Evolutionary conservation across 2,329 filamentous ascomycete genomes (phyloP).

Genomic region (Cercospora sp.): DNA sequence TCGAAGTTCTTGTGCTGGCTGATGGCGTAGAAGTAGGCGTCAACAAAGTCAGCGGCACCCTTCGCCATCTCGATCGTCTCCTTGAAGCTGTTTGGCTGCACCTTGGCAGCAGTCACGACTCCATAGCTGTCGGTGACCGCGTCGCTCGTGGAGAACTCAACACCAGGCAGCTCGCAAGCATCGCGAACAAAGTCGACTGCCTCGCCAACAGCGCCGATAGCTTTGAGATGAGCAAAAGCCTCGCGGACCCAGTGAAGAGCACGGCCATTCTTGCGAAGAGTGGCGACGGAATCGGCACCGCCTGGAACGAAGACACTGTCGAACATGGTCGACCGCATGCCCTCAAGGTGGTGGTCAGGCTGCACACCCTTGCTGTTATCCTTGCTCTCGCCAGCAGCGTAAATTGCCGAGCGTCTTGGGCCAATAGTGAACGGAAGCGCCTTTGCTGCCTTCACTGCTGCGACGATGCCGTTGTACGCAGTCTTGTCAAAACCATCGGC

Average conservation of each 20-base stretch:
- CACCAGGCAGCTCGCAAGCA: slow-evolving; percentile 47
- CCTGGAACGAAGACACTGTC: slow-evolving; percentile 77
- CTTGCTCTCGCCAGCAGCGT: slow-evolving; percentile 59
- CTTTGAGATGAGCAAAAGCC: slow-evolving; percentile 78
- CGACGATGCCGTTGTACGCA: slow-evolving; percentile 65
- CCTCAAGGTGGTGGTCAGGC: slow-evolving; percentile 77
- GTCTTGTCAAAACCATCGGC: slow-evolving; percentile 72
- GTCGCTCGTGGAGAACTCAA: slow-evolving; percentile 51
- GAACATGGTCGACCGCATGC: slow-evolving; percentile 77
- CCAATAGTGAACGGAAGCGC: slow-evolving; percentile 74
- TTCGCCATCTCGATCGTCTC: slow-evolving; percentile 65
- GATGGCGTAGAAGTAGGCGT: slow-evolving; percentile 68
- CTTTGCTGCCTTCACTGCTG: slow-evolving; percentile 60
- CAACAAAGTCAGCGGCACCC: slow-evolving; percentile 67
- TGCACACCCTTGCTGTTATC: slow-evolving; percentile 55
- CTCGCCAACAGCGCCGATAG: slow-evolving; percentile 74
- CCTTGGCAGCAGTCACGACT: slow-evolving; percentile 65
- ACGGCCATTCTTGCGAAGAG: slow-evolving; percentile 67
- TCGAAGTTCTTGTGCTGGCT: slow-evolving; percentile 72
- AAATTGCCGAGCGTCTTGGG: slow-evolving; percentile 65
- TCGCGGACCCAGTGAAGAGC: slow-evolving; percentile 76
- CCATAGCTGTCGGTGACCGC: slow-evolving; percentile 69
- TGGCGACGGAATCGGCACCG: slow-evolving; percentile 62
- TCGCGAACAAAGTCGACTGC: slow-evolving; percentile 63
- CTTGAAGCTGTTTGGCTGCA: slow-evolving; percentile 58